These are phyloP conservation scores for Strigomonas oncopelti DNA, from an alignment of 208 protist species.

Conservation along the genomic window DNA sequence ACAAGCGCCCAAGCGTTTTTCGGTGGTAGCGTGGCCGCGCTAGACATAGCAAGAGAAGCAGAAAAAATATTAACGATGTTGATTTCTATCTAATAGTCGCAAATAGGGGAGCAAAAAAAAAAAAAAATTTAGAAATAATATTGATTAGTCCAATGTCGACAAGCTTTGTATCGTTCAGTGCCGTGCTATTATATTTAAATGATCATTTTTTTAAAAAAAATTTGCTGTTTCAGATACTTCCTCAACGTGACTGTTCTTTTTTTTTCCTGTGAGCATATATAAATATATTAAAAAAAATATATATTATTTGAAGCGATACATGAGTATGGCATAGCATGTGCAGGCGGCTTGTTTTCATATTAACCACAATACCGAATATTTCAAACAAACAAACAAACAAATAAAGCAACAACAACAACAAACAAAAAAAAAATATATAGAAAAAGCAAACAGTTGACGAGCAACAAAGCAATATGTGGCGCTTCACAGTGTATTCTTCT, in stretches of 20 bases:
- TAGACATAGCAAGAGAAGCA: neutral
- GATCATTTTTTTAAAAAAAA: no score
- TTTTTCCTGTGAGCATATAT: neutral
- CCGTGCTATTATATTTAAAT: no score
- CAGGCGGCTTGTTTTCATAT: neutral
- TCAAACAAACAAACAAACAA: constrained; percentile 15
- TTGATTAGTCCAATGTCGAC: no score
- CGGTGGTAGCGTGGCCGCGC: neutral
- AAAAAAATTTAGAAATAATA: no score
- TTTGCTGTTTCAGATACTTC: no score
- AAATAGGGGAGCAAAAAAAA: no score
- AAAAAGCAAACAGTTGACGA: constrained; percentile 5
- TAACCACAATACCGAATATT: constrained; percentile 2
- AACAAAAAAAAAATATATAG: constrained; percentile 17
- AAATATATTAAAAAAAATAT: constrained; percentile 11
- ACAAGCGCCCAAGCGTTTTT: constrained; percentile 54
- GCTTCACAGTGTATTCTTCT: no score
- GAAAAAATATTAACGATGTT: no score
- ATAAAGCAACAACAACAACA: constrained; percentile 8
- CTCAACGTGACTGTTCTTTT: neutral
- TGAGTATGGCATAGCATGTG: neutral
- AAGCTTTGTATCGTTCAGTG: no score
- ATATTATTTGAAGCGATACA: constrained; percentile 9
- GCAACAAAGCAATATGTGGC: neutral
- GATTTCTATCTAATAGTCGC: no score